phyloP scores from a whole-genome alignment of 2,329 filamentous ascomycete genomes.

The Rutstroemia sp. region DNA sequence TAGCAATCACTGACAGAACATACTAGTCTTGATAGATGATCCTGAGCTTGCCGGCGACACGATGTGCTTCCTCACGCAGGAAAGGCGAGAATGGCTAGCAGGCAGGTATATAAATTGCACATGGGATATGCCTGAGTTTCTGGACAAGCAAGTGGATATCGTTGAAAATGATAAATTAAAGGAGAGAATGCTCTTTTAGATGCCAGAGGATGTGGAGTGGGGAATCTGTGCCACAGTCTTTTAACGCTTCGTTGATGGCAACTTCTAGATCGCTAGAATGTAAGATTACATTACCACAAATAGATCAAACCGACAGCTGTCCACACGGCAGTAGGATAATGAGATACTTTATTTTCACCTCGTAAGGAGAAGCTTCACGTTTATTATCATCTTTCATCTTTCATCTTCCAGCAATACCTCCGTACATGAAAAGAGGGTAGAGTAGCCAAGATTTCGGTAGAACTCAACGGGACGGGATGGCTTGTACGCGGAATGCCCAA shows the following conservation, averaged over 20 bases:
- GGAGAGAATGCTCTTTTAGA: constrained; percentile 26
- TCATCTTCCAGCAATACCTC: too few species aligned
- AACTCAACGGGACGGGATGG: too few species aligned
- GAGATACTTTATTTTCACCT: too few species aligned
- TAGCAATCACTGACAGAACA: neutral
- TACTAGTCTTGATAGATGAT: constrained; percentile 30
- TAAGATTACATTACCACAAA: too few species aligned
- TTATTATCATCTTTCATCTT: too few species aligned
- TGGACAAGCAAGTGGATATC: constrained; percentile 36
- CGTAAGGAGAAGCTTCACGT: too few species aligned
- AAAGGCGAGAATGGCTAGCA: constrained; percentile 38
- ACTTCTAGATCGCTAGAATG: neutral
- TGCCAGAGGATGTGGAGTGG: neutral
- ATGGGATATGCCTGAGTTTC: constrained; percentile 42
- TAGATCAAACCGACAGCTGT: too few species aligned
- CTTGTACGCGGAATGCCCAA: neutral
- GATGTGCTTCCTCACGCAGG: constrained; percentile 35
- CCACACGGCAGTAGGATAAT: too few species aligned
- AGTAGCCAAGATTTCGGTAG: neutral
- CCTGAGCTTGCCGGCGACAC: constrained; percentile 36
- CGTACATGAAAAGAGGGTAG: neutral
- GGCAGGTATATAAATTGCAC: constrained; percentile 37
- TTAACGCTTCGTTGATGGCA: neutral
- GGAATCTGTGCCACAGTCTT: neutral
- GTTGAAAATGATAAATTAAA: constrained; percentile 30